Evolutionary conservation across 305 asterid species (phyloP).

Genomic region (Fraxinus latifolia): DNA sequence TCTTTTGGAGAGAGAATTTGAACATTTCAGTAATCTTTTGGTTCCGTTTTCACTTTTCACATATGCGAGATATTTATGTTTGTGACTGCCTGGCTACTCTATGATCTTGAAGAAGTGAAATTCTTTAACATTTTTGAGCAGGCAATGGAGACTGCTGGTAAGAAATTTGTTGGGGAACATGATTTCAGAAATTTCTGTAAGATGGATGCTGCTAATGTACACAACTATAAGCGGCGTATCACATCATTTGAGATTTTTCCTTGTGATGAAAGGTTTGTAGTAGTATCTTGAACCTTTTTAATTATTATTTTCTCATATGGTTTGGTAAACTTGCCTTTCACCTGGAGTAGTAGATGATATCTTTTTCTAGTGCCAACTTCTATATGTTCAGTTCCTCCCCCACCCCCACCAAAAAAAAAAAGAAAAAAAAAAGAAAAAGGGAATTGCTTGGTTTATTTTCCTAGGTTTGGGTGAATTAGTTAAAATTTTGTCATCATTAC

Average conservation of each 20-base stretch:
- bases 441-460: constrained; percentile 10
- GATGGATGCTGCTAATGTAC: constrained; percentile 96
- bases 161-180: constrained; percentile 82
- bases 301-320: not conserved
- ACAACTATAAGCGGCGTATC: constrained; percentile 65
- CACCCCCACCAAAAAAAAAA: not conserved
- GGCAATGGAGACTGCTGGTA: constrained; percentile 83
- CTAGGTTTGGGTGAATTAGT: constrained; percentile 6
- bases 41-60: constrained; percentile 13
- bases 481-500: not conserved
- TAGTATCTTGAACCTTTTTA: constrained; percentile 20
- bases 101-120: constrained; percentile 13
- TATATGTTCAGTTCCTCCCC: not conserved
- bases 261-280: constrained; percentile 66
- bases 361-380: not conserved
- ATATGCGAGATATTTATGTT: constrained; percentile 3
- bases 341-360: not conserved
- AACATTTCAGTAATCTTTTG: constrained; percentile 51
- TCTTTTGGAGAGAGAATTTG: constrained; percentile 79
- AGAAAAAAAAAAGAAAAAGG: constrained; percentile 3
- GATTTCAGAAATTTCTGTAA: constrained; percentile 97
- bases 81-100: constrained; percentile 12
- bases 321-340: not conserved
- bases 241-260: constrained; percentile 56
- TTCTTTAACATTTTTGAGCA: constrained; percentile 32